Conservation (phyloP, 176 grass and related monocot species). For the maize (Zea mays) region DNA sequence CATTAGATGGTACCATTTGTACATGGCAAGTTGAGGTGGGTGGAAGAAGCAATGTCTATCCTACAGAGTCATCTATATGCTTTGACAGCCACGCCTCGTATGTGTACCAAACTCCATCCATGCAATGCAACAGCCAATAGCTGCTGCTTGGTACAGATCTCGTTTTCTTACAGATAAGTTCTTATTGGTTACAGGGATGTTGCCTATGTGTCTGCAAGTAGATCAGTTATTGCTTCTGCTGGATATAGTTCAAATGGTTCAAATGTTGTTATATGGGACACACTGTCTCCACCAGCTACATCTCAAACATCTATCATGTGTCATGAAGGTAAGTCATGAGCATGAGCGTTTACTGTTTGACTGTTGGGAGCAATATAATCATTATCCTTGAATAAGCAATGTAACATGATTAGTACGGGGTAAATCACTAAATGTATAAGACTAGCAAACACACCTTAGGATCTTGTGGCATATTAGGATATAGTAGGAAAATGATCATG, state of each 20-base stretch:
- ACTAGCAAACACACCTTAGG: neutral
- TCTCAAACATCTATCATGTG: conserved; percentile 72
- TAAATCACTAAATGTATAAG: conserved; percentile 10
- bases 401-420: neutral
- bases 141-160: conserved; percentile 29
- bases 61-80: conserved; percentile 74
- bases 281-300: conserved; percentile 66
- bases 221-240: conserved; percentile 77
- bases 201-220: conserved; percentile 67
- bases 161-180: conserved; percentile 32
- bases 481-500: conserved; percentile 5
- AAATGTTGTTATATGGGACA: conserved; percentile 65
- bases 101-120: conserved; percentile 35
- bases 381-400: conserved; percentile 13
- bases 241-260: conserved; percentile 71
- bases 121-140: conserved; percentile 6
- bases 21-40: conserved; percentile 93
- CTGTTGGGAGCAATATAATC: conserved; percentile 6
- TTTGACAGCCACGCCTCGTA: conserved; percentile 91
- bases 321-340: conserved; percentile 52
- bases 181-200: conserved; percentile 73
- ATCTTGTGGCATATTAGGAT: neutral
- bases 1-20: conserved; percentile 86
- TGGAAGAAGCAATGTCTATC: conserved; percentile 87
- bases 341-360: conserved; percentile 13